Evolutionary conservation across 805 yeast species (phyloP).

Genomic region (Wickerhamiella azyma): DNA sequence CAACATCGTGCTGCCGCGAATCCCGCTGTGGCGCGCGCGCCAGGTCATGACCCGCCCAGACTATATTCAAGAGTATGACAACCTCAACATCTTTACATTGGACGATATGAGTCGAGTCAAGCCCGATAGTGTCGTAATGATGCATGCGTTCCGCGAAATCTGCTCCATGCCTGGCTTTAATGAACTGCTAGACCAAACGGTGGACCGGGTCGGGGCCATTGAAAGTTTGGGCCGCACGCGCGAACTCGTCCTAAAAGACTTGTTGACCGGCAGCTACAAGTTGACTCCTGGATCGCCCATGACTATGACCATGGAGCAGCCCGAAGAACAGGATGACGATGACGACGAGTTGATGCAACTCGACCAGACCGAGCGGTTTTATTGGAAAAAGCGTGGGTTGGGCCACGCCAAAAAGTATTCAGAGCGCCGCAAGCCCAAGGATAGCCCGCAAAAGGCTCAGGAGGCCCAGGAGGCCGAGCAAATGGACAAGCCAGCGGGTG

Average conservation of each 20-base stretch:
- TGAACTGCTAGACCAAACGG: constrained; percentile 47
- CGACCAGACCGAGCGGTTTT: constrained; percentile 13
- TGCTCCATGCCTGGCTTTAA: constrained; percentile 59
- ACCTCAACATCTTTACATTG: constrained; percentile 64
- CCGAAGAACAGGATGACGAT: constrained; percentile 17
- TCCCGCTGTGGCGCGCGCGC: constrained; percentile 73
- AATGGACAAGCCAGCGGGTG: no score
- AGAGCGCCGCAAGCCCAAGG: not conserved
- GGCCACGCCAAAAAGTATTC: constrained; percentile 5
- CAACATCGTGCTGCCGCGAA: constrained; percentile 49
- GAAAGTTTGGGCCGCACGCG: constrained; percentile 69
- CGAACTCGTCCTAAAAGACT: constrained; percentile 59
- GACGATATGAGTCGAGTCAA: constrained; percentile 57
- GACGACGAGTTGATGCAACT: constrained; percentile 14
- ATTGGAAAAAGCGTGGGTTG: constrained; percentile 13
- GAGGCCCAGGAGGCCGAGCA: no score
- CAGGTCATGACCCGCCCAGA: constrained; percentile 80
- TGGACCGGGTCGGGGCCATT: constrained; percentile 56
- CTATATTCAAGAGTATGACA: constrained; percentile 60
- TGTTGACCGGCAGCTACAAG: constrained; percentile 26
- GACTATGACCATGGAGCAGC: constrained; percentile 9
- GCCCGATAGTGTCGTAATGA: constrained; percentile 79
- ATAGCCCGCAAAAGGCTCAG: no score
- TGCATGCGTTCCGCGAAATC: constrained; percentile 76
- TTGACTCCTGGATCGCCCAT: not conserved